Evolutionary conservation across 2,329 filamentous ascomycete species (phyloP).

Genomic region (Colletotrichum karsti): DNA sequence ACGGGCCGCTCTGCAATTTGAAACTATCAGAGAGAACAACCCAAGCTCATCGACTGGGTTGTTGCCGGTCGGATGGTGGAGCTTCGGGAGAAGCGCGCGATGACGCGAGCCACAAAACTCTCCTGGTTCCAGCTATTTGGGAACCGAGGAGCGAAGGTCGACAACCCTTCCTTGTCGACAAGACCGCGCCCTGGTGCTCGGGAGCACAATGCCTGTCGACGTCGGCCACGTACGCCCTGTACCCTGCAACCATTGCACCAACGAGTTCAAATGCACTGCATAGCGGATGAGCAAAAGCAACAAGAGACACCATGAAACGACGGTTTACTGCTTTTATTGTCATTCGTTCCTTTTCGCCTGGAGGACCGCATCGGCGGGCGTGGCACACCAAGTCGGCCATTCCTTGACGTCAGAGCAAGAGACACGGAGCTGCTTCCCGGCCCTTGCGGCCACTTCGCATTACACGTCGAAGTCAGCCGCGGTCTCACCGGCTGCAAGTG

Average conservation of each 20-base stretch:
- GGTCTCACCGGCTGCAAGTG: constrained; percentile 8
- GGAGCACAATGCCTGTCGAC: constrained; percentile 21
- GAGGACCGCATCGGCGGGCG: neutral
- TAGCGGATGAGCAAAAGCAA: constrained; percentile 12
- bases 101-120: constrained; percentile 32
- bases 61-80: constrained; percentile 22
- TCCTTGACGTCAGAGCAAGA: constrained; percentile 11
- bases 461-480: neutral
- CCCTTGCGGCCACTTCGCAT: neutral
- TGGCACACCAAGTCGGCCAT: neutral
- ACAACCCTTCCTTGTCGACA: constrained; percentile 25
- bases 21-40: constrained; percentile 12
- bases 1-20: constrained; percentile 21
- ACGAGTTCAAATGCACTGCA: constrained; percentile 18
- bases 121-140: constrained; percentile 30
- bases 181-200: constrained; percentile 19
- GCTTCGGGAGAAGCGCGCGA: constrained; percentile 27
- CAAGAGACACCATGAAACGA: constrained; percentile 23
- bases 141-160: constrained; percentile 20
- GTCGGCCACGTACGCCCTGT: constrained; percentile 26
- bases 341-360: neutral
- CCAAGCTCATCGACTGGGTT: neutral
- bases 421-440: neutral
- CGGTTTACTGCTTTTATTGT: neutral
- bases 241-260: constrained; percentile 20